These are phyloP conservation scores for Skeletonema tropicum DNA, from an alignment of 108 stramenopile genomes.

Conservation along the genomic window DNA sequence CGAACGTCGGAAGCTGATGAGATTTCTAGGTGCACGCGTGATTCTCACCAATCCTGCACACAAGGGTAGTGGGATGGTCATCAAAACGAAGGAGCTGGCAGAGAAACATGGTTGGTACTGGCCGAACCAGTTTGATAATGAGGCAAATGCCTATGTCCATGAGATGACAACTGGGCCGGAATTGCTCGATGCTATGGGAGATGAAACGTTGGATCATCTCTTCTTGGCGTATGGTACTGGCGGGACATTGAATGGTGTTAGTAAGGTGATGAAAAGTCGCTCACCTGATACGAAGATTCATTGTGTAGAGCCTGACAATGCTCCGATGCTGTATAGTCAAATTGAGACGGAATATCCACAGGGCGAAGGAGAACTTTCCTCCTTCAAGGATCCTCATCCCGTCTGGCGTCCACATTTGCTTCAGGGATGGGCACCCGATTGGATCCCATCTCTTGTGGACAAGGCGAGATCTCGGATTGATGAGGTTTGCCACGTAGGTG, in stretches of 20 bases:
- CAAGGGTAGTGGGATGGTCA: slow-evolving; percentile 31
- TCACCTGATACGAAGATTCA: slow-evolving; percentile 39
- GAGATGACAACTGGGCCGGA: slow-evolving; percentile 82
- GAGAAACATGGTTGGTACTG: slow-evolving; percentile 31
- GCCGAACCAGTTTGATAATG: slow-evolving; percentile 91
- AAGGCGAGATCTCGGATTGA: slow-evolving; percentile 37
- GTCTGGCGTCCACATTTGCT: slow-evolving; percentile 30
- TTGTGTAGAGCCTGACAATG: slow-evolving; percentile 37
- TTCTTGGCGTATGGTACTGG: slow-evolving; percentile 46
- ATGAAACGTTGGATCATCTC: slow-evolving; percentile 27
- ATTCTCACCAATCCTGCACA: slow-evolving; percentile 35
- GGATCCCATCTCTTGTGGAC: slow-evolving; percentile 60
- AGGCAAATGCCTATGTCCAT: slow-evolving; percentile 76
- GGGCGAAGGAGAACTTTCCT: slow-evolving; percentile 17
- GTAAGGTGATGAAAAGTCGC: slow-evolving; percentile 12
- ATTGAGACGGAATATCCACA: slow-evolving; percentile 26
- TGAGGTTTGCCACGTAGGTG: slow-evolving; percentile 33
- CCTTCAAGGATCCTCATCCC: slow-evolving; percentile 38
- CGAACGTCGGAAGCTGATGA: slow-evolving; percentile 50
- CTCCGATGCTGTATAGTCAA: slow-evolving; percentile 35
- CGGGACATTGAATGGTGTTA: slow-evolving; percentile 43
- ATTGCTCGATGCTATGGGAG: slow-evolving; percentile 53
- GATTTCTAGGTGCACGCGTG: slow-evolving; percentile 51
- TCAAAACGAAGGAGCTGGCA: slow-evolving; percentile 50
- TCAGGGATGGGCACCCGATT: slow-evolving; percentile 73